Conservation (phyloP, 352 stramenopile species). For the Phytophthora ramorum region DNA sequence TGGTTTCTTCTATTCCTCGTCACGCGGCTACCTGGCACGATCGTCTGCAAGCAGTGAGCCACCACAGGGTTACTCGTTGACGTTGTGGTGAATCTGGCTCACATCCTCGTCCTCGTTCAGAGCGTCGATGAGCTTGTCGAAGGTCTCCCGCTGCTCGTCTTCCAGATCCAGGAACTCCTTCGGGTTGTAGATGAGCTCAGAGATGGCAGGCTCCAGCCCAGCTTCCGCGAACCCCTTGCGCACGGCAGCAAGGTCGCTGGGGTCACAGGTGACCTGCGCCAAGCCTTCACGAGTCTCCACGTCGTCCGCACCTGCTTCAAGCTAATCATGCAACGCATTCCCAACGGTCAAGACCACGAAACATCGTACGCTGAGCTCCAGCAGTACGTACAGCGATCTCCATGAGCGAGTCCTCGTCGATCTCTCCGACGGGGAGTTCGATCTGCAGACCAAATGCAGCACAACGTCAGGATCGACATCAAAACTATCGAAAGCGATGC, state of each 20-base stretch:
- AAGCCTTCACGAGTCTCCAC: conserved; percentile 68
- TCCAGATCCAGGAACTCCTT: conserved; percentile 82
- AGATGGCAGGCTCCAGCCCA: conserved; percentile 71
- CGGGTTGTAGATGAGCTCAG: conserved; percentile 82
- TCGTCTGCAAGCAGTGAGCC: background rate
- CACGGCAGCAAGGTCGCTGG: conserved; percentile 66
- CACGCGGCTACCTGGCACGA: background rate
- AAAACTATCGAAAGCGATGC: background rate
- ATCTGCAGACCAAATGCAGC: conserved; percentile 41
- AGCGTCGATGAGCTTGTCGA: conserved; percentile 81
- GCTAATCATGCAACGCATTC: conserved; percentile 32
- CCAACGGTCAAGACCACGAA: conserved; percentile 4
- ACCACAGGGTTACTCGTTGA: conserved; percentile 59
- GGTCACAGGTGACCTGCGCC: conserved; percentile 78
- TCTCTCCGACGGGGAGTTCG: conserved; percentile 34
- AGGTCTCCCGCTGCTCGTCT: conserved; percentile 54
- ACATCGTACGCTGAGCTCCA: background rate
- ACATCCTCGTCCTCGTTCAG: conserved; percentile 86
- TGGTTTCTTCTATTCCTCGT: conserved; percentile 13
- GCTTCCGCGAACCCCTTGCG: conserved; percentile 59
- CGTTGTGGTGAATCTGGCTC: conserved; percentile 84
- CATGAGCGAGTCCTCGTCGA: conserved; percentile 82
- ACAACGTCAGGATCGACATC: background rate
- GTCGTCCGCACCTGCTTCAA: conserved; percentile 77
- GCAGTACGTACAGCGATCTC: conserved; percentile 59